These are phyloP conservation scores for Tieghemiomyces parasiticus DNA, from an alignment of 192 early-diverging fungal species.

Conservation along the genomic window DNA sequence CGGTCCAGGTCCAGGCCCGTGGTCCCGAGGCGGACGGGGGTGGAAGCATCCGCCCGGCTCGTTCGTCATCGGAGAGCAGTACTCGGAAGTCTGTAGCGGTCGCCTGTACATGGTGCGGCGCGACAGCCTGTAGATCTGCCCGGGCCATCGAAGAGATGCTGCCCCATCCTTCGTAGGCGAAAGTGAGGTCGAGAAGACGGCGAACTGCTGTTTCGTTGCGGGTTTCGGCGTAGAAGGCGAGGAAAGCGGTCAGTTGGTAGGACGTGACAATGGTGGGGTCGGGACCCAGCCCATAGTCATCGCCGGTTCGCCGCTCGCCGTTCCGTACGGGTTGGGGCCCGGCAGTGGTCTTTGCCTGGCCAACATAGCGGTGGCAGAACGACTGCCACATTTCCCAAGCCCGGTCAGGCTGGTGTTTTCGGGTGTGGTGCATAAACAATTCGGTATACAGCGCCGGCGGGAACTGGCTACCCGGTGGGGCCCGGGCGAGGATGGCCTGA, in stretches of 20 bases:
- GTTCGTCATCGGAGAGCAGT: no score
- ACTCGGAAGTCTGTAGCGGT: no score
- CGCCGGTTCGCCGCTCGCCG: no score
- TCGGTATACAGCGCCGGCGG: neutral
- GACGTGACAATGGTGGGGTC: neutral
- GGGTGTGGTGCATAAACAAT: neutral
- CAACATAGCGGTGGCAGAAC: neutral
- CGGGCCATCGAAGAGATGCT: neutral
- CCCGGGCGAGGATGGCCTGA: no score
- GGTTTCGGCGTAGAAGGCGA: neutral
- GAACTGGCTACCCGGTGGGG: neutral
- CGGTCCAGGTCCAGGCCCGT: neutral
- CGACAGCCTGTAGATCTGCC: neutral
- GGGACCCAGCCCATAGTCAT: no score
- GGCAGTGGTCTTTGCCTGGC: no score
- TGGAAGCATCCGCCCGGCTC: no score
- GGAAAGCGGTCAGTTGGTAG: neutral
- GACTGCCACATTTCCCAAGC: neutral
- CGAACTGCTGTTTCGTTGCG: neutral
- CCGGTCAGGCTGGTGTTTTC: neutral
- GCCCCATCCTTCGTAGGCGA: neutral
- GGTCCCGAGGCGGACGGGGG: no score
- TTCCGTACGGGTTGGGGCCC: no score
- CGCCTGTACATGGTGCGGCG: no score
- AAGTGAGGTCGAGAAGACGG: neutral